Conservation (phyloP, 345 rosid species). For the Iberis pinnata region DNA sequence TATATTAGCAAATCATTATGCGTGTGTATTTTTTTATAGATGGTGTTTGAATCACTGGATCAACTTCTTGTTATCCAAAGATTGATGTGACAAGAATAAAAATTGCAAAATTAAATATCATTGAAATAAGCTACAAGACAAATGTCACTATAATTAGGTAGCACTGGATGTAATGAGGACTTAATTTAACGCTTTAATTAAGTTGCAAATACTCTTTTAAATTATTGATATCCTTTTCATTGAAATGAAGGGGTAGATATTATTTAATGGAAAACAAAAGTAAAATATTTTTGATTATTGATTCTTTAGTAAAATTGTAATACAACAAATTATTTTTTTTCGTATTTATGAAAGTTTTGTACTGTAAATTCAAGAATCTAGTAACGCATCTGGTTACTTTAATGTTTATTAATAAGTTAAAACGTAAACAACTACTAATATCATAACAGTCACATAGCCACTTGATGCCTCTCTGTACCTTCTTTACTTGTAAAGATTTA, state of each 20-base stretch:
- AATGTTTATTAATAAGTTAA: conserved; percentile 21
- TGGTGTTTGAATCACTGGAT: too few relatives aligned
- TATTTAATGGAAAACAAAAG: conserved; percentile 3
- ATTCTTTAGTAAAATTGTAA: conserved; percentile 1
- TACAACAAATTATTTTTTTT: conserved; percentile 14
- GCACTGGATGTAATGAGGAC: conserved; percentile 20
- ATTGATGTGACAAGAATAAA: conserved; percentile 23
- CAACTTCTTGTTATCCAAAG: too few relatives aligned
- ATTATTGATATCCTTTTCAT: not conserved
- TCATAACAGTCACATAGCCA: conserved; percentile 15
- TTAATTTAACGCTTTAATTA: conserved; percentile 17
- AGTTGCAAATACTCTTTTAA: not conserved
- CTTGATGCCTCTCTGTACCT: conserved; percentile 24
- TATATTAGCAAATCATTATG: too few relatives aligned
- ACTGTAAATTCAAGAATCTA: not conserved
- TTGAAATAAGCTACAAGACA: conserved; percentile 4
- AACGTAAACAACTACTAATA: conserved; percentile 28
- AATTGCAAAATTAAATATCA: conserved; percentile 20
- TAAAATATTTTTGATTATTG: not conserved
- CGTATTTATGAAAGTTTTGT: not conserved
- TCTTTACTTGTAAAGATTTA: conserved; percentile 19
- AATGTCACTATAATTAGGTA: conserved; percentile 33
- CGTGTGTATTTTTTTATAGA: too few relatives aligned
- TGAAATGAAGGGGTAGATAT: not conserved
- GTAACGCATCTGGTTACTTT: not conserved